These are phyloP conservation scores for Pichia occidentalis DNA, from an alignment of 805 yeast genomes.

Conservation along the genomic window DNA sequence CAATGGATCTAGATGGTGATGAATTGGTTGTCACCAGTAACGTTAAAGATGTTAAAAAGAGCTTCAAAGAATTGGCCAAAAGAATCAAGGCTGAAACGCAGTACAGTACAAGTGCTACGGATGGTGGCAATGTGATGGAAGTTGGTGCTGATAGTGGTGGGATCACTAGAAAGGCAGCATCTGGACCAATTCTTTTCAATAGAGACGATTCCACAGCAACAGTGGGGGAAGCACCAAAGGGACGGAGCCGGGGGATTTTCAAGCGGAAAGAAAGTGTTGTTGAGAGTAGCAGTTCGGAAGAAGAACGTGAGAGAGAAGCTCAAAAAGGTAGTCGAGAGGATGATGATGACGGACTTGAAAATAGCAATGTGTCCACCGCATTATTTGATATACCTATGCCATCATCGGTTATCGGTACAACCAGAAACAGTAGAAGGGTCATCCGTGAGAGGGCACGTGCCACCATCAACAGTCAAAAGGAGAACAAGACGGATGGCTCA, in stretches of 20 bases:
- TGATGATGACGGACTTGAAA: not conserved
- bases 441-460: no score
- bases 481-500: no score
- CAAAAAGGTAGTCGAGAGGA: not conserved
- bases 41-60: constrained; percentile 22
- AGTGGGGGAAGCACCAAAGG: no score
- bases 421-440: not conserved
- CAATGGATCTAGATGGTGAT: constrained; percentile 16
- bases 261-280: not conserved
- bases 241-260: no score
- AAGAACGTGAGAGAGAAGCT: not conserved
- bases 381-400: constrained; percentile 4
- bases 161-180: no score
- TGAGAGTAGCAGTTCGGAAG: constrained; percentile 1
- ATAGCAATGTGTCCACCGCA: not conserved
- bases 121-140: no score
- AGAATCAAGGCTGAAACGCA: constrained; percentile 22
- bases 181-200: constrained; percentile 4
- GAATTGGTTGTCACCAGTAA: constrained; percentile 4
- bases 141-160: no score
- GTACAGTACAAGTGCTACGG: not conserved
- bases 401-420: not conserved
- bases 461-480: no score
- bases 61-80: constrained; percentile 26
- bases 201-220: no score